Percentiles rank a stretch among this genome's conserved stretches.
These are phyloP conservation scores for Aureobasidium sp. DNA, from an alignment of 2,329 filamentous ascomycete genomes.

Conservation along the genomic window DNA sequence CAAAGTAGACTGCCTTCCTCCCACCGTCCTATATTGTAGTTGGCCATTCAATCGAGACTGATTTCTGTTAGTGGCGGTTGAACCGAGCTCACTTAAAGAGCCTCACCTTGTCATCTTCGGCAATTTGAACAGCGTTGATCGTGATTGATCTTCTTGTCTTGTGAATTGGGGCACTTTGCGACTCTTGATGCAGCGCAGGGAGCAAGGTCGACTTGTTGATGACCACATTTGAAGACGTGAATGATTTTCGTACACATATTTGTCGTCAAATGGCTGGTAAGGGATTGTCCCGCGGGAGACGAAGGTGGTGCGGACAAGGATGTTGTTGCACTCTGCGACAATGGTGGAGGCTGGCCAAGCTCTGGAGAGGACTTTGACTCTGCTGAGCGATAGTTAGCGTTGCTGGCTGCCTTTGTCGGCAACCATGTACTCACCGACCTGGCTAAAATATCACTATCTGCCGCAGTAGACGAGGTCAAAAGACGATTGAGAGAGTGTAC, in stretches of 20 bases:
- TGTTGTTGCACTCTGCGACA: constrained; percentile 9
- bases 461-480: not conserved
- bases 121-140: constrained; percentile 42
- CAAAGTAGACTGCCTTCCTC: not conserved
- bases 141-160: constrained; percentile 40
- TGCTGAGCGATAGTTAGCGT: not conserved
- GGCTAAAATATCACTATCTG: constrained; percentile 7
- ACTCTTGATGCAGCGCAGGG: constrained; percentile 42
- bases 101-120: constrained; percentile 33
- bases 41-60: not conserved
- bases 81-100: not conserved
- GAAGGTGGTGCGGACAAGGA: not conserved
- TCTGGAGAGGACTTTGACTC: not conserved
- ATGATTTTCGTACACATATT: constrained; percentile 42
- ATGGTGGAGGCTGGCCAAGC: not conserved
- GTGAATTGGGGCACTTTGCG: constrained; percentile 35
- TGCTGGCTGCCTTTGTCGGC: not conserved
- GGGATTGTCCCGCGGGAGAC: not conserved
- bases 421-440: constrained; percentile 7
- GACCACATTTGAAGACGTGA: constrained; percentile 43
- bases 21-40: not conserved
- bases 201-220: constrained; percentile 37
- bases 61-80: not conserved
- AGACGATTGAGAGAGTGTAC: constrained; percentile 4
- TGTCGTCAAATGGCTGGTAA: constrained; percentile 3